phyloP scores from a whole-genome alignment of 768 basidiomycete genomes.

The Cystobasidium onofrii region DNA sequence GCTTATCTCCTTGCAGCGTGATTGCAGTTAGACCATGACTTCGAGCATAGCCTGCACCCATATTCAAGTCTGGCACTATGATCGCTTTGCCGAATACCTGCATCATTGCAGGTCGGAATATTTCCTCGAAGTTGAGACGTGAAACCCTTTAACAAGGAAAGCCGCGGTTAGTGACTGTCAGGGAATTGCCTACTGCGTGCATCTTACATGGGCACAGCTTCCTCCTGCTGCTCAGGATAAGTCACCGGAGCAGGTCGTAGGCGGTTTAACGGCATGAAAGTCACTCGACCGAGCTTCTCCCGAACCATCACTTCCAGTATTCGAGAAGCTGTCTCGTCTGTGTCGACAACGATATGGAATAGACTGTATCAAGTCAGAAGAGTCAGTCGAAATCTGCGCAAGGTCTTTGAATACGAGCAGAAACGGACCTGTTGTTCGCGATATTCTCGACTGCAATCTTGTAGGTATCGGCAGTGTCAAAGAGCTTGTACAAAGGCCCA shows the following conservation, averaged over 20 bases:
- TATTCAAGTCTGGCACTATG: constrained; percentile 82
- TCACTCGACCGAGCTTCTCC: constrained; percentile 88
- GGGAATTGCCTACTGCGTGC: not conserved
- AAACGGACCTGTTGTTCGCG: constrained; percentile 75
- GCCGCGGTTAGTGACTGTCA: not conserved
- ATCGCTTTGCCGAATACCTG: constrained; percentile 98
- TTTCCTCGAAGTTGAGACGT: constrained; percentile 67
- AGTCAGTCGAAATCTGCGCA: not conserved
- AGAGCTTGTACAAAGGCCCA: constrained; percentile 86
- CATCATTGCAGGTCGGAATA: constrained; percentile 73
- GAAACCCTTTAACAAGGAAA: constrained; percentile 49
- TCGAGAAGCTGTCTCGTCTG: constrained; percentile 80
- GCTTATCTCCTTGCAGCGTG: constrained; percentile 93
- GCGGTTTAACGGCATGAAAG: constrained; percentile 96
- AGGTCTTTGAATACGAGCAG: not conserved
- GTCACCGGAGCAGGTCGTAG: constrained; percentile 69
- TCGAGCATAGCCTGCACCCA: constrained; percentile 88
- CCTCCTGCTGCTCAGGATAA: constrained; percentile 48
- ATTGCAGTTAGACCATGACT: constrained; percentile 93
- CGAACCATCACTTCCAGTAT: constrained; percentile 90
- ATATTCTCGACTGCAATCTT: constrained; percentile 89
- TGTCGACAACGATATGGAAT: constrained; percentile 96
- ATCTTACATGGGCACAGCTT: constrained; percentile 54
- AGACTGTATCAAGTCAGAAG: constrained; percentile 60
- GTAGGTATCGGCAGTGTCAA: constrained; percentile 83